These are phyloP conservation scores for Lentinula edodes DNA, from an alignment of 768 basidiomycete genomes.

Conservation along the genomic window DNA sequence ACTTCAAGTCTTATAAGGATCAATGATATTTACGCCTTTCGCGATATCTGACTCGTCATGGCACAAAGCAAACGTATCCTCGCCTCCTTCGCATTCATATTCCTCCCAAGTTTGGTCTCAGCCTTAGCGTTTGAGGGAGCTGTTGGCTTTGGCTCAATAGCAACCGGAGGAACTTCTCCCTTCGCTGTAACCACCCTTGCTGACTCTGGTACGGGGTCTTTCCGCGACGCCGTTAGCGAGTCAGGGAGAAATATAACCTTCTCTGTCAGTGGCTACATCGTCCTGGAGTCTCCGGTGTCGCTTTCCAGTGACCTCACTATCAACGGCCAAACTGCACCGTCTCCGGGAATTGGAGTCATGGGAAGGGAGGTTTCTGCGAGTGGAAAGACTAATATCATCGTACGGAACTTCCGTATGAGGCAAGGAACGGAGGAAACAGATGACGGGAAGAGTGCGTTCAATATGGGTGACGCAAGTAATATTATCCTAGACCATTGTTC, in stretches of 20 bases:
- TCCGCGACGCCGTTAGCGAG: slow-evolving; percentile 15
- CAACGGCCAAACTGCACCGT: slow-evolving; percentile 18
- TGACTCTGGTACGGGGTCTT: slow-evolving; percentile 16
- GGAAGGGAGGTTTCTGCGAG: slow-evolving; percentile 16
- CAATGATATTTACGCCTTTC: background rate
- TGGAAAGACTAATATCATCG: slow-evolving; percentile 14
- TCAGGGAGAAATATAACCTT: slow-evolving; percentile 18
- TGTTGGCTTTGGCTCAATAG: slow-evolving; percentile 18
- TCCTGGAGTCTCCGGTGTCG: slow-evolving; percentile 15
- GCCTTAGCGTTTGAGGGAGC: slow-evolving; percentile 16
- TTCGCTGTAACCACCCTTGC: slow-evolving; percentile 16
- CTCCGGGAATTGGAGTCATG: slow-evolving; percentile 17
- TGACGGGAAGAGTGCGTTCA: slow-evolving; percentile 16
- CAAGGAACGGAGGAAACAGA: slow-evolving; percentile 17
- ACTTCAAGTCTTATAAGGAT: slow-evolving; percentile 4
- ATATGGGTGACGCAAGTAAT: slow-evolving; percentile 16
- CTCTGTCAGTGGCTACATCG: slow-evolving; percentile 17
- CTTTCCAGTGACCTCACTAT: slow-evolving; percentile 15
- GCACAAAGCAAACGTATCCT: background rate
- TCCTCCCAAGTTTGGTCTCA: slow-evolving; percentile 11
- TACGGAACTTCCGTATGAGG: slow-evolving; percentile 16
- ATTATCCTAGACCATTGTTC: slow-evolving; percentile 18
- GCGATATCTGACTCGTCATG: background rate
- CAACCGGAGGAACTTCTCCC: slow-evolving; percentile 15
- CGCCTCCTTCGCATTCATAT: slow-evolving; percentile 5